Conservation (phyloP, 1,139 yeast genomes). For the Debaryomyces subglobosus region DNA sequence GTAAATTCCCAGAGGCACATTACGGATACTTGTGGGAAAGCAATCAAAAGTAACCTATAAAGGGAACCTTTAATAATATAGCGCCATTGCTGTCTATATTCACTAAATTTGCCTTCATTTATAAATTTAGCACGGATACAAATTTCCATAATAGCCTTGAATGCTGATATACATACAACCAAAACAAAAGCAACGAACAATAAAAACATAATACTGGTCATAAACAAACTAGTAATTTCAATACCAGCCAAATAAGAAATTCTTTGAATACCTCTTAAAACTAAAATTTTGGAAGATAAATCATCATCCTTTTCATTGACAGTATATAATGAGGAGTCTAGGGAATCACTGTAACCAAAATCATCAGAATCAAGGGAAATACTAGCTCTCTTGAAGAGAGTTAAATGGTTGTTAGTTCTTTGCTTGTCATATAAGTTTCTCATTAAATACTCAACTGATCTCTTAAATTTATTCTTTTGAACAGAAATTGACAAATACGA, state of each 20-base stretch:
- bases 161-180: constrained; percentile 62
- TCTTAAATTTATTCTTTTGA: constrained; percentile 53
- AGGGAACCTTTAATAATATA: constrained; percentile 83
- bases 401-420: constrained; percentile 23
- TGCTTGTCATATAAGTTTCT: constrained; percentile 20
- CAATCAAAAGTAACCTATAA: constrained; percentile 77
- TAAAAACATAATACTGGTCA: constrained; percentile 85
- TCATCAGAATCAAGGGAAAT: constrained; percentile 40
- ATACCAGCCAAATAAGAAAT: constrained; percentile 83
- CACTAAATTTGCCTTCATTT: constrained; percentile 67
- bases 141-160: constrained; percentile 77
- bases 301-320: constrained; percentile 66
- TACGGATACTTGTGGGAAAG: constrained; percentile 84
- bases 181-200: constrained; percentile 77
- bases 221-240: constrained; percentile 81
- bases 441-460: constrained; percentile 25
- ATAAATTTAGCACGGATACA: constrained; percentile 62
- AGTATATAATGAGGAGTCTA: constrained; percentile 62
- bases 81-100: constrained; percentile 81
- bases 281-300: constrained; percentile 65
- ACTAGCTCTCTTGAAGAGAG: constrained; percentile 34
- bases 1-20: constrained; percentile 90
- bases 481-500: constrained; percentile 73
- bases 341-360: constrained; percentile 50
- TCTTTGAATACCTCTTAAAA: constrained; percentile 89